Evolutionary conservation across 2,329 filamentous ascomycete genomes (phyloP), one percentile per base, ranked within the genome.

Genomic region (Trichoderma atroviride): DNA sequence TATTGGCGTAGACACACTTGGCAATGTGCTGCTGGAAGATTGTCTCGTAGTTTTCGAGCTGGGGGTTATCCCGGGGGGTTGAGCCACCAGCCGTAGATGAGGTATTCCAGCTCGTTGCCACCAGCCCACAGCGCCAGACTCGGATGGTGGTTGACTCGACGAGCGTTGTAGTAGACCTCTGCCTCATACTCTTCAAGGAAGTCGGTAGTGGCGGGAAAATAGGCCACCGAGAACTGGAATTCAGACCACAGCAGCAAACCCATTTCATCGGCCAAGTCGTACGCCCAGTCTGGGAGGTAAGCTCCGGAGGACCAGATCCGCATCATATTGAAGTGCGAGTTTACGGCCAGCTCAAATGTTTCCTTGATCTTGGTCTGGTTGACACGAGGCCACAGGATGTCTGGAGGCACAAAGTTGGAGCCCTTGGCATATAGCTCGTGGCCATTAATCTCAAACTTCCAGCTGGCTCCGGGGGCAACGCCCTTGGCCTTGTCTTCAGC

Each of bases 381-480:
- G 10, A 90, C 87, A 52, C 87, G 81, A 27, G 72, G 72, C 72
- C 72, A 73, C 27, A 73, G 72, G 13, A 70, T 71, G 58, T 73
- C 72, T 1, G 72, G 72, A 5, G 72, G 72, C 10, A 73, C 71
- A 40, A 73, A 69, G 61, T 73, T 73, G 53, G 70, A 69, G 2
- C 72, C 72, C 35, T 73, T 73, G 2, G 86, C 87, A 73, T 89
- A 91, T 72, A 91, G 87, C n/a, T 87, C 84, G 61, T 86, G 83
- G 0, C 88, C 88, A 70, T 91, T 91, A 69, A 91, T 82, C 74
- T 90, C 87, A 72, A 91, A 90, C 74, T 90, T 87, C 87, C 88
- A 75, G 82, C 16, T 84, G 83, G 70, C 73, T 2, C 74, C 74
- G 1, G 73, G 70, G 2, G 69, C 69, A 7, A 89, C 84, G 2